Evolutionary conservation across 1,284 basidiomycete species (phyloP), one percentile per base, ranked within the genome.

Genomic region (Puccinia hordei): DNA sequence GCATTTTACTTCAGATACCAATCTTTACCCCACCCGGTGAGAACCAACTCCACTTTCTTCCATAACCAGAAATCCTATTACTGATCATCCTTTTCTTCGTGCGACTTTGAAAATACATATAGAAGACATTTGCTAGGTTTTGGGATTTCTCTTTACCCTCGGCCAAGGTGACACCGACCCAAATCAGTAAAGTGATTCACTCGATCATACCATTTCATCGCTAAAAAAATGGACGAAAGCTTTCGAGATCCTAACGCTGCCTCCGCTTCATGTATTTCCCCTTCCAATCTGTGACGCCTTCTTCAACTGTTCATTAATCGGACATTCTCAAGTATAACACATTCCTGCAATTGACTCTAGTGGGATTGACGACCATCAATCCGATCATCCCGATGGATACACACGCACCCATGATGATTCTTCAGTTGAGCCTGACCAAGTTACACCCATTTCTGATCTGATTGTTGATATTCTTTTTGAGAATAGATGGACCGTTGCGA

Each of bases 61-160:
- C 5, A 65, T n/a, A n/a, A n/a, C n/a, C n/a, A 65, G 15, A 15
- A 19, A 66, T 12, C 9, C 35, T 19, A 66, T 17, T 13, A 46
- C 24, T 24, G 63, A 9, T 10, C 5, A 30, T n/a, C 22, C 53
- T 38, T 81, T 83, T 83, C 79, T 30, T 53, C 68, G 4, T 44
- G 17, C 13, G 19, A 8, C n/a, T 24, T 57, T 15, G n/a, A n/a
- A n/a, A n/a, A 33, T 66, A 19, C 17, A 53, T 15, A 2, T 83
- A 95, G 93, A 95, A 96, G 91, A 98, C 95, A 0, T 91, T 94
- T 84, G 85, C 87, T 66, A 89, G 96, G 53, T 99, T 98, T 86
- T 98, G 94, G 91, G 93, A 98, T 85, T 93, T 96, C 81, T 92
- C 92, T 17, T 90, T 98, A 81, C 95, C 96, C 0, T 95, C 93